These are phyloP conservation scores for Pichia nakasei DNA, from an alignment of 805 yeast genomes.

Conservation along the genomic window DNA sequence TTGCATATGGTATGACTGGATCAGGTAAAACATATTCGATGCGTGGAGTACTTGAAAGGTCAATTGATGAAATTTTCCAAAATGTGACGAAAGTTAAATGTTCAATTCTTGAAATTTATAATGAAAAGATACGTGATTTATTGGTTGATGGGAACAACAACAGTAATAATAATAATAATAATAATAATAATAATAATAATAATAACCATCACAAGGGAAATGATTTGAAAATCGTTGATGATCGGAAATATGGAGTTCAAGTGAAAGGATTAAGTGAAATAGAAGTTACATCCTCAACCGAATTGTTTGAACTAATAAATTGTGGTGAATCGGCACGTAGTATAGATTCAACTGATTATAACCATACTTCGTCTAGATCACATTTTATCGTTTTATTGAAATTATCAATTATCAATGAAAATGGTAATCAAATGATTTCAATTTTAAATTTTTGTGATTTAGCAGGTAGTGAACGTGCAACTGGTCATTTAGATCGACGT, in stretches of 20 bases:
- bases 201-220: no score
- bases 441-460: conserved; percentile 84
- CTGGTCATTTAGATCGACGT: conserved; percentile 66
- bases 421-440: conserved; percentile 36
- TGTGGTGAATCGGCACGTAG: conserved; percentile 68
- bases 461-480: conserved; percentile 94
- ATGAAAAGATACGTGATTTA: conserved; percentile 77
- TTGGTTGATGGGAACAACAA: conserved; percentile 34
- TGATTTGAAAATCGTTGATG: conserved; percentile 75
- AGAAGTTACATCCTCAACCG: conserved; percentile 44
- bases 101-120: conserved; percentile 80
- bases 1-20: conserved; percentile 94
- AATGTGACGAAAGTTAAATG: conserved; percentile 39
- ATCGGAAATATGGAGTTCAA: conserved; percentile 57
- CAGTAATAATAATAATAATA: conserved; percentile 27
- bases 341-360: conserved; percentile 86
- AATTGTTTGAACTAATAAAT: conserved; percentile 50
- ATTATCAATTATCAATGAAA: conserved; percentile 30
- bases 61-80: conserved; percentile 52
- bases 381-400: conserved; percentile 80
- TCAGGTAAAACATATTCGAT: conserved; percentile 85
- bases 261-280: conserved; percentile 69
- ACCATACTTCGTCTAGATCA: conserved; percentile 79
- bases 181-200: conserved; percentile 24
- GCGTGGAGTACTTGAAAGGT: conserved; percentile 71